phyloP scores from a whole-genome alignment of 2,329 filamentous ascomycete genomes.

The Ophiocordyceps camponoti-rufipedis region DNA sequence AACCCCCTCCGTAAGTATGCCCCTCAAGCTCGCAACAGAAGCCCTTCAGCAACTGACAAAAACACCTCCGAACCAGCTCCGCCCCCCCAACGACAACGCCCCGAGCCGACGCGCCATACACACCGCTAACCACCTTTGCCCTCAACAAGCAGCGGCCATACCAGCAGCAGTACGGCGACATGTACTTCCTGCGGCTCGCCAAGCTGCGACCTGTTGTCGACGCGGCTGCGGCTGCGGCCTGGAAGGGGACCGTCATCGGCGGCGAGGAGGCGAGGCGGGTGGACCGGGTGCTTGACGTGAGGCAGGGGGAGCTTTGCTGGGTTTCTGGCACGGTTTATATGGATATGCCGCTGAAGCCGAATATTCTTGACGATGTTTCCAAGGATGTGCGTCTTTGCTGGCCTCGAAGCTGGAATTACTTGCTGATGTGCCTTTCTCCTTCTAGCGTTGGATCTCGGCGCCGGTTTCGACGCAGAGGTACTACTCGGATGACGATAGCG shows the following conservation, averaged over 20 bases:
- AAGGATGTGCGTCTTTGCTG: constrained; percentile 52
- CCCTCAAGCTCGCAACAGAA: too few species aligned
- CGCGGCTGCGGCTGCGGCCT: constrained; percentile 52
- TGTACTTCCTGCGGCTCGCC: constrained; percentile 86
- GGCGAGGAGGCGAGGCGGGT: constrained; percentile 59
- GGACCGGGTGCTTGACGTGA: constrained; percentile 82
- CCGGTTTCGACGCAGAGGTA: constrained; percentile 66
- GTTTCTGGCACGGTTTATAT: constrained; percentile 89
- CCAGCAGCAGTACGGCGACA: constrained; percentile 88
- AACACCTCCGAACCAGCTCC: neutral
- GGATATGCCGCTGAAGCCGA: constrained; percentile 92
- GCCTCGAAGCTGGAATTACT: neutral
- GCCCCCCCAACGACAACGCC: constrained; percentile 15
- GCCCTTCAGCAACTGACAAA: neutral
- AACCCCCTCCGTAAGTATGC: constrained; percentile 13
- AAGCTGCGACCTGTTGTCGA: constrained; percentile 77
- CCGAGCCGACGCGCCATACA: constrained; percentile 44
- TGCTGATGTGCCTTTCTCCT: neutral
- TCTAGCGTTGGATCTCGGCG: constrained; percentile 71
- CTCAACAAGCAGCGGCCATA: constrained; percentile 61
- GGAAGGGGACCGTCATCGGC: constrained; percentile 61
- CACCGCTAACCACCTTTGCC: constrained; percentile 54
- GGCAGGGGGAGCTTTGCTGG: constrained; percentile 92
- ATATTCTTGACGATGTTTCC: constrained; percentile 84
- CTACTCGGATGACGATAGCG: constrained; percentile 36